Evolutionary conservation across 2,329 filamentous ascomycete genomes (phyloP).

Genomic region (Onygenales sp.): DNA sequence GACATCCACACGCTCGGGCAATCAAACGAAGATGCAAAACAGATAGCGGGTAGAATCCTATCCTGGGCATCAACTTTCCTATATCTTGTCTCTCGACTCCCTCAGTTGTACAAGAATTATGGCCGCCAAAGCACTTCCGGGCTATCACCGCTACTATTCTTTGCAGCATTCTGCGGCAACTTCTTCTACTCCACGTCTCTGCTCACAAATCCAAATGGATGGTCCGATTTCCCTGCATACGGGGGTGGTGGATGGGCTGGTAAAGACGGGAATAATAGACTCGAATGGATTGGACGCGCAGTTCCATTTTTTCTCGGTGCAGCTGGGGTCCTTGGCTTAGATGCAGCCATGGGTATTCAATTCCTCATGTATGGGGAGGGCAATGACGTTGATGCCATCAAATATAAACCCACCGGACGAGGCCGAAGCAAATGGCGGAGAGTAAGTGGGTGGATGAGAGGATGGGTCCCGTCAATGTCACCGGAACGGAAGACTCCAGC

Average conservation of each 20-base stretch:
- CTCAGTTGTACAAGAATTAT: slow-evolving; percentile 59
- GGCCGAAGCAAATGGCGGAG: slow-evolving; percentile 42
- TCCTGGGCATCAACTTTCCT: slow-evolving; percentile 49
- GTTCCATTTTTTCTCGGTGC: slow-evolving; percentile 58
- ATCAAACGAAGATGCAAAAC: slow-evolving; percentile 23
- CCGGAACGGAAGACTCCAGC: slow-evolving; percentile 19
- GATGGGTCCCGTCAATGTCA: slow-evolving; percentile 49
- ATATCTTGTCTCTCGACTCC: slow-evolving; percentile 51
- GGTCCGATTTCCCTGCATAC: slow-evolving; percentile 47
- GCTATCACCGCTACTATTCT: slow-evolving; percentile 53
- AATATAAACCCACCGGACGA: slow-evolving; percentile 27
- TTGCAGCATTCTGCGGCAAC: slow-evolving; percentile 59
- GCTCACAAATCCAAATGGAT: slow-evolving; percentile 54
- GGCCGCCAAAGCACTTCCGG: slow-evolving; percentile 53
- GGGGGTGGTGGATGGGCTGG: slow-evolving; percentile 53
- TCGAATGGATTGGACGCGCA: slow-evolving; percentile 49
- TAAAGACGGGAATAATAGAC: slow-evolving; percentile 42
- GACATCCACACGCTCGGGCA: slow-evolving; percentile 7
- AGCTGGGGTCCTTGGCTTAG: slow-evolving; percentile 53
- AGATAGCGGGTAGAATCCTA: slow-evolving; percentile 41
- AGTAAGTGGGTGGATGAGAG: slow-evolving; percentile 57
- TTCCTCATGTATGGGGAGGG: slow-evolving; percentile 50
- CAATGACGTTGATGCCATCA: slow-evolving; percentile 36
- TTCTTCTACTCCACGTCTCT: slow-evolving; percentile 57
- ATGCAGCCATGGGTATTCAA: slow-evolving; percentile 53